These are phyloP conservation scores for Pythium rhizo-oryzae DNA, from an alignment of 352 stramenopile species.

Conservation along the genomic window DNA sequence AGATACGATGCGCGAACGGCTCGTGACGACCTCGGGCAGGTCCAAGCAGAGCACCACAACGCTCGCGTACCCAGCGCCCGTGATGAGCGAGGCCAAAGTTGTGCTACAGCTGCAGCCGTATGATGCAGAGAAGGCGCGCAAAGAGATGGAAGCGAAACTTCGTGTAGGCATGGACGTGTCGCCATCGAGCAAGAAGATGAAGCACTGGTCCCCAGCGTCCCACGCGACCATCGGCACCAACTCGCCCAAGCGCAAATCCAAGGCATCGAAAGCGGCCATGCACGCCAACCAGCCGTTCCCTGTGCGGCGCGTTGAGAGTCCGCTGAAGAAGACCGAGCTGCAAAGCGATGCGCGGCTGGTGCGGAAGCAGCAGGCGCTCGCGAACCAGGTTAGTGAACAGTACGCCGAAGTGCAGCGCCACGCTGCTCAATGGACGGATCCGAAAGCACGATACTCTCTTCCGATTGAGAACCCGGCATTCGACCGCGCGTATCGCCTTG, in stretches of 20 bases:
- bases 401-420: constrained; percentile 37
- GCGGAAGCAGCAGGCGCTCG: constrained; percentile 33
- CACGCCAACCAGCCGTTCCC: constrained; percentile 36
- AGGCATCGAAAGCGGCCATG: constrained; percentile 1
- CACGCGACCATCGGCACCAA: constrained; percentile 18
- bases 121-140: constrained; percentile 26
- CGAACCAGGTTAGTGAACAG: constrained; percentile 31
- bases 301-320: constrained; percentile 26
- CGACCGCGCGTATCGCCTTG: constrained; percentile 54
- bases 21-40: constrained; percentile 18
- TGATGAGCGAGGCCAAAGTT: constrained; percentile 2
- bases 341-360: constrained; percentile 32
- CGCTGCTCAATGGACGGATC: constrained; percentile 43
- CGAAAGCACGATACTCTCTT: constrained; percentile 46
- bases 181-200: constrained; percentile 6
- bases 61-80: constrained; percentile 19
- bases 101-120: constrained; percentile 9
- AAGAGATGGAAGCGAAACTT: constrained; percentile 25
- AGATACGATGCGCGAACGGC: constrained; percentile 38
- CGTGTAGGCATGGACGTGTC: constrained; percentile 1
- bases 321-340: constrained; percentile 26
- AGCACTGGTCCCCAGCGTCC: constrained; percentile 51
- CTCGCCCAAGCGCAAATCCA: constrained; percentile 22
- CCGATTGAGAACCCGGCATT: constrained; percentile 47
- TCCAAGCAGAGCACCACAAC: constrained; percentile 15